Base-by-base conservation (phyloP, 768 basidiomycete genomes). In the Boletus tomentosulus region DNA sequence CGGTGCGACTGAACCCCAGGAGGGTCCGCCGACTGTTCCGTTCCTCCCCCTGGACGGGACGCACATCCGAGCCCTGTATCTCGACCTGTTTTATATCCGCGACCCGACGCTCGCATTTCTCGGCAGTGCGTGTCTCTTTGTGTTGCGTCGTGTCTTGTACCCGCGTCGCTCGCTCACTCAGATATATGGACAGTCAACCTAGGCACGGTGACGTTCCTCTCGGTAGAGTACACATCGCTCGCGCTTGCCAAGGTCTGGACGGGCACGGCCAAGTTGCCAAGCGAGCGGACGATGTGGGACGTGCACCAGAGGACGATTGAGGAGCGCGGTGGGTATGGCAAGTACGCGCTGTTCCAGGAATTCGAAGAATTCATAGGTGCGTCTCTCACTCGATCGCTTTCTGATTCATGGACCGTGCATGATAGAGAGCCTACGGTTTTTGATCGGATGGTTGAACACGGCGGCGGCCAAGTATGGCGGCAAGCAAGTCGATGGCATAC, bases 31-130 rank as follows among this genome's bases (percentile, higher is more conserved):
- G 0, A 30, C 38, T 4, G 45, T 59, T 4, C 45, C 53, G 12
- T 62, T 62, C 34, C 37, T 62, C 6, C 50, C 60, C 3, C 2
- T 25, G 48, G 51, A 48, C 1, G 59, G 59, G 27, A 25, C 44
- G 7, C 25, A 61, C 28, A 15, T 61, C 15, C 52, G 59, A 39
- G 58, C 57, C 13, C 24, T 60, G 43, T 57, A 60, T 43, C 57
- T 60, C 12, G 57, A 60, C 28, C 16, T 53, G 9, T 60, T 61
- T 34, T 57, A 61, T 19, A 31, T 53, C 28, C 28, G 3, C 5
- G 59, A 62, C 38, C 60, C 56, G 24, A 62, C 53, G 2, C 56
- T 61, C 13, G 60, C 51, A 15, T 62, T 60, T 30, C 12, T 55
- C 8, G 48, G 45, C 6, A 10, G 56, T 57, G 31, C n/a, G 52